Conservation (phyloP, 176 grass and related monocot genomes). For the Lolium rigidum region DNA sequence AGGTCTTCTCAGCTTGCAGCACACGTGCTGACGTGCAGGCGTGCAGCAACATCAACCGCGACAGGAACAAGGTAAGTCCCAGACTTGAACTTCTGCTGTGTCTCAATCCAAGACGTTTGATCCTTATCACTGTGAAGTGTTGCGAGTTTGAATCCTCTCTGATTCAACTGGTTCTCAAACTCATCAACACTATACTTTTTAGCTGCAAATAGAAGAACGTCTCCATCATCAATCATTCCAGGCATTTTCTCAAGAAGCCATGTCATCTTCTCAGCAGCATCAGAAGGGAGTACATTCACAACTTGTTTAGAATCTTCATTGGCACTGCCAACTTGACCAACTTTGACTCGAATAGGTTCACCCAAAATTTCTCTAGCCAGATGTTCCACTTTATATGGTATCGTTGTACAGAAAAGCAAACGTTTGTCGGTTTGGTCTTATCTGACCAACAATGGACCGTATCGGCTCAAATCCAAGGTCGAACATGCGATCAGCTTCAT, state of each 20-base stretch:
- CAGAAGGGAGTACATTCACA: constrained; percentile 71
- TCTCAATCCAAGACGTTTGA: constrained; percentile 87
- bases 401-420: constrained; percentile 96
- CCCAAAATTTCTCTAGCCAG: constrained; percentile 89
- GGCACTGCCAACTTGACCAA: constrained; percentile 87
- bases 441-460: constrained; percentile 73
- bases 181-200: constrained; percentile 90
- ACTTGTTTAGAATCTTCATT: constrained; percentile 80
- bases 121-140: constrained; percentile 90
- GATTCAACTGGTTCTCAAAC: constrained; percentile 75
- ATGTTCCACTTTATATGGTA: constrained; percentile 94
- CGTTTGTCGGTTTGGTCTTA: constrained; percentile 90
- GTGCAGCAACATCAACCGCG: constrained; percentile 90
- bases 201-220: constrained; percentile 88
- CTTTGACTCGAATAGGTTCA: constrained; percentile 90
- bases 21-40: too few species aligned
- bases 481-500: constrained; percentile 98
- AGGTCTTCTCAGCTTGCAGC: constrained; percentile 12
- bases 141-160: constrained; percentile 79
- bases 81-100: constrained; percentile 84
- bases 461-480: constrained; percentile 96
- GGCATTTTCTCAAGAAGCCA: constrained; percentile 84
- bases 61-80: constrained; percentile 86
- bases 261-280: constrained; percentile 87
- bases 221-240: constrained; percentile 84